A percentile compares a stretch with the other conserved stretches of the same genome.
These are phyloP conservation scores for Aspergillus sp. DNA, from an alignment of 2,329 filamentous ascomycete species.

Conservation along the genomic window DNA sequence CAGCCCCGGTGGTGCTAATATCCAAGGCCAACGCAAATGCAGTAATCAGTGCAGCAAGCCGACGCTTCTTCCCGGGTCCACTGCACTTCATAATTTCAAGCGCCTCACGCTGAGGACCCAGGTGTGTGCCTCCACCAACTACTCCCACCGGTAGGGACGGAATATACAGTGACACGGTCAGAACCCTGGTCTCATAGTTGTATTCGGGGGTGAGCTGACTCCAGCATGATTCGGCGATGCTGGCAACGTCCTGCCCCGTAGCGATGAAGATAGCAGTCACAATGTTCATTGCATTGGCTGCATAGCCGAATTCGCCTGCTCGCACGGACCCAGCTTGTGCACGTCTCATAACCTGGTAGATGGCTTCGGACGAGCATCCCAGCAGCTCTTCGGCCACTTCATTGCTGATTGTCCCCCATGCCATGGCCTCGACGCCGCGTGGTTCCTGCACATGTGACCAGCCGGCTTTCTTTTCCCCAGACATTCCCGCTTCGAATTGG, in stretches of 20 bases:
- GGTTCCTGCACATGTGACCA: conserved; percentile 24
- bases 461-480: conserved; percentile 29
- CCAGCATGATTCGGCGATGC: conserved; percentile 24
- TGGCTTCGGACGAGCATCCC: conserved; percentile 15
- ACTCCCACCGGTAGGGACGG: conserved; percentile 28
- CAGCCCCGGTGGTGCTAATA: conserved; percentile 24
- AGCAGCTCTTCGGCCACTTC: conserved; percentile 20
- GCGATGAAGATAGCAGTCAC: conserved; percentile 28
- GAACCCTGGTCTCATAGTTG: conserved; percentile 20
- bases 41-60: conserved; percentile 29
- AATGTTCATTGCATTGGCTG: conserved; percentile 23
- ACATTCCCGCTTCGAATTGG: conserved; percentile 25
- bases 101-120: conserved; percentile 28
- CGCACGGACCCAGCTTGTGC: conserved; percentile 20
- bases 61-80: conserved; percentile 25
- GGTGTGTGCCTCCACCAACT: conserved; percentile 28
- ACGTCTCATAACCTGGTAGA: conserved; percentile 9
- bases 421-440: conserved; percentile 29
- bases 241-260: conserved; percentile 27
- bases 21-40: conserved; percentile 31
- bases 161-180: conserved; percentile 27
- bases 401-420: conserved; percentile 26
- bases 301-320: conserved; percentile 19
- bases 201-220: conserved; percentile 24
- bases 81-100: conserved; percentile 28